Evolutionary conservation across 2,329 filamentous ascomycete species (phyloP), one percentile per base, ranked within the genome.

Genomic region (Neopestalotiopsis clavispora): DNA sequence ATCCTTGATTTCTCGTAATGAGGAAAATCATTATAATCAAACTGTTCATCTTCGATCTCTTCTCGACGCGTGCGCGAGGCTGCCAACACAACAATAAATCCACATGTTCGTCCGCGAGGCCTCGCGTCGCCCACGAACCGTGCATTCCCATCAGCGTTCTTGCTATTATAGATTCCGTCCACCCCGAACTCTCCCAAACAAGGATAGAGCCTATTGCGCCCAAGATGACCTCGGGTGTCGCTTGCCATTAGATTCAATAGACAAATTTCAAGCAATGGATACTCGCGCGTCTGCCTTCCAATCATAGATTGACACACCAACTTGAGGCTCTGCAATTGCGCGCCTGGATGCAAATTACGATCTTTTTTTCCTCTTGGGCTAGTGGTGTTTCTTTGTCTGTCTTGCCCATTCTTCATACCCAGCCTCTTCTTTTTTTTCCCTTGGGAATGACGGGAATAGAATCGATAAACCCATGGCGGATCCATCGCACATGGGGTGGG

Each of bases 281-380:
- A 62, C 66, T 56, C 58, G 67, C 67, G 67, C 69, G 59, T 66
- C 64, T 56, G 4, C 68, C 67, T 69, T 67, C 69, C 69, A 68
- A 70, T 70, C 68, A 69, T 23, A 61, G 13, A 68, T 13, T 67
- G 68, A 67, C 68, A 69, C 68, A 61, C 42, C 40, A 66, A 38
- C 20, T 57, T 49, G 49, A 66, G 42, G 49, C 42, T 66, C 34
- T 59, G 30, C n/a, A 34, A 71, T 75, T 10, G 69, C 17, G n/a
- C 60, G 38, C 60, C 30, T 38, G 68, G 45, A 65, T 71, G 71
- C 45, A 67, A 64, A 42, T 65, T 68, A 59, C 57, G 57, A 34
- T 30, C 23, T 59, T 23, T 59, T 23, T 23, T 52, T 52, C 2
- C 17, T 52, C n/a, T 52, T 52, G n/a, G 45, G 45, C 45, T 30